Percentiles rank a stretch among this genome's conserved stretches.
Evolutionary conservation across 208 protist genomes (phyloP).

Genomic region (Leishmania guyanensis): DNA sequence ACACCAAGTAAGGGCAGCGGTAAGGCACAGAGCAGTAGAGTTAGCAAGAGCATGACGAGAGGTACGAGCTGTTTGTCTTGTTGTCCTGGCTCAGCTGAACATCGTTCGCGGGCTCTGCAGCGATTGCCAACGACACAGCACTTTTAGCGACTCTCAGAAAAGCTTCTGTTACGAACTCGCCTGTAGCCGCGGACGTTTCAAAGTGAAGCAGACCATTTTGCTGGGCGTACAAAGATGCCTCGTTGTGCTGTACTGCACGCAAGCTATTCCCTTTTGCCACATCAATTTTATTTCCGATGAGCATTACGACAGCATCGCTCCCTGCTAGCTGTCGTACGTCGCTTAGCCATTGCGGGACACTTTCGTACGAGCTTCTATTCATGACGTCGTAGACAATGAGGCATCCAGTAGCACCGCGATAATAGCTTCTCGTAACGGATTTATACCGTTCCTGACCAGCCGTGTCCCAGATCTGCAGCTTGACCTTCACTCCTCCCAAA

Average conservation of each 20-base stretch:
- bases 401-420: slow-evolving; percentile 97
- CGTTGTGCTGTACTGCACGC: slow-evolving; percentile 93
- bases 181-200: slow-evolving; percentile 91
- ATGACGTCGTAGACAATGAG: slow-evolving; percentile 99
- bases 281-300: slow-evolving; percentile 95
- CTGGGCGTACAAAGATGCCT: slow-evolving; percentile 93
- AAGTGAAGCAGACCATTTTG: slow-evolving; percentile 89
- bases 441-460: slow-evolving; percentile 98
- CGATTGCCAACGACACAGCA: slow-evolving; percentile 13
- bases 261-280: slow-evolving; percentile 59
- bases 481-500: slow-evolving; percentile 90
- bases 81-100: neutral
- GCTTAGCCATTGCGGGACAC: slow-evolving; percentile 96
- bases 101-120: neutral
- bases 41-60: slow-evolving; percentile 24
- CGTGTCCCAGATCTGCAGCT: slow-evolving; percentile 98
- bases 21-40: neutral
- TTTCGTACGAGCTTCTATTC: slow-evolving; percentile 95
- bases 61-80: slow-evolving; percentile 1
- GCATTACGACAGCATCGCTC: slow-evolving; percentile 84
- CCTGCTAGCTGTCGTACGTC: slow-evolving; percentile 94
- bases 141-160: slow-evolving; percentile 90
- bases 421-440: slow-evolving; percentile 96
- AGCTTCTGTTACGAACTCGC: slow-evolving; percentile 94
- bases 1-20: neutral